Evolutionary conservation across 2,329 filamentous ascomycete genomes (phyloP), one percentile per base, ranked within the genome.

Genomic region (Trichothecium roseum): DNA sequence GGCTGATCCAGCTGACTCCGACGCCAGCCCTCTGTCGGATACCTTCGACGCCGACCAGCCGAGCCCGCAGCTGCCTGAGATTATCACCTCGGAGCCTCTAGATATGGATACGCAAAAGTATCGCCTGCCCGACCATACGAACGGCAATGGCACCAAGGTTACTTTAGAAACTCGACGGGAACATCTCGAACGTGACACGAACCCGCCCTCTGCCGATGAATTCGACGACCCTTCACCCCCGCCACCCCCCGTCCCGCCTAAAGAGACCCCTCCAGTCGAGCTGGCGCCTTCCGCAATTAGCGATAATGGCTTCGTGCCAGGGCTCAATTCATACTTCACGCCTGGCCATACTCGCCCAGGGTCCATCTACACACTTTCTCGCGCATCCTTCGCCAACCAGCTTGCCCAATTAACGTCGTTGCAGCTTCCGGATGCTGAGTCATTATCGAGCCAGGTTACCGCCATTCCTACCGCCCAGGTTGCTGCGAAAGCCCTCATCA

Each of bases 361-460:
- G 29, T 96, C 89, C 26, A 87, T 96, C 46, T 95, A 94, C 59
- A 94, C 91, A 2, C 73, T 98, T 39, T 94, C 87, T 3, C 78
- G 89, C 30, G 83, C 82, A 24, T 95, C 89, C 6, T 94, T 98
- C 56, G 84, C 86, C 43, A 93, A 84, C 49, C 91, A 96, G 57
- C 75, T 96, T 36, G 84, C 85, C 32, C 87, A 95, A 55, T 69
- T 98, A 43, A 96, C 88, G 0, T 87, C 87, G 14, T 79, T 96
- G 39, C 81, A 86, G 49, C 71, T 96, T 3, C 91, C 91, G 2
- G 82, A 94, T 55, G 84, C 89, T 35, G 78, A 81, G 30, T 81
- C 84, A 1, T 69, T 98, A 16, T 85, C 86, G 18, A 82, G 78
- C 43, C 85, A 81, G 51, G 87, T 98, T 33, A 76, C 80, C 8